These are phyloP conservation scores for Geotrichum histeridarum DNA, from an alignment of 1,139 yeast species.

Conservation along the genomic window DNA sequence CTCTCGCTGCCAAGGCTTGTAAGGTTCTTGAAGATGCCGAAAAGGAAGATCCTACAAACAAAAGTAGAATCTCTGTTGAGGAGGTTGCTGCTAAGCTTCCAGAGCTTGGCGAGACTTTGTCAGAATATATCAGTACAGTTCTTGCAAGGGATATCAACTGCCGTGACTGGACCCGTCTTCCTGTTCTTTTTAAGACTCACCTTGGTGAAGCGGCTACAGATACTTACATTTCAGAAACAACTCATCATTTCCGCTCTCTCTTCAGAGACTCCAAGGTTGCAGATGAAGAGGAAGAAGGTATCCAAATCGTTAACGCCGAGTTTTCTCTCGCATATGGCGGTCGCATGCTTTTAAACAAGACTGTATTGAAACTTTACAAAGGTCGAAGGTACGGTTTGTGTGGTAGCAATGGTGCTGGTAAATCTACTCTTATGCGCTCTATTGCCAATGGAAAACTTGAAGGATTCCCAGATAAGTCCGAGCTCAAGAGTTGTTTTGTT, in stretches of 20 bases:
- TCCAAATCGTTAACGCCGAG: constrained; percentile 88
- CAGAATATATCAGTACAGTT: constrained; percentile 51
- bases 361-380: constrained; percentile 76
- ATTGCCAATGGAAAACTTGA: constrained; percentile 95
- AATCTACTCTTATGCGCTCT: constrained; percentile 94
- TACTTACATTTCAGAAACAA: constrained; percentile 45
- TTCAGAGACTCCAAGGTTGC: constrained; percentile 60
- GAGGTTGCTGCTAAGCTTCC: constrained; percentile 42
- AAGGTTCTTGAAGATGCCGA: constrained; percentile 78
- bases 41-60: constrained; percentile 61
- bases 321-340: constrained; percentile 97
- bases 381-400: constrained; percentile 97
- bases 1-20: constrained; percentile 80
- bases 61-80: constrained; percentile 60
- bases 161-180: constrained; percentile 79
- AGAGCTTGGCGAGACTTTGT: constrained; percentile 35
- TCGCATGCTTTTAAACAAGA: constrained; percentile 91
- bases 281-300: constrained; percentile 60
- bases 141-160: constrained; percentile 75
- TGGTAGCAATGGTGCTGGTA: constrained; percentile 99
- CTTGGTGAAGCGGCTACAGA: constrained; percentile 39
- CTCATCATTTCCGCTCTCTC: constrained; percentile 55
- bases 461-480: constrained; percentile 91
- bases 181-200: constrained; percentile 44
- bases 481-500: constrained; percentile 88